Evolutionary conservation across 805 yeast genomes (phyloP).

Genomic region (Isabelozyma pseudorhagii): DNA sequence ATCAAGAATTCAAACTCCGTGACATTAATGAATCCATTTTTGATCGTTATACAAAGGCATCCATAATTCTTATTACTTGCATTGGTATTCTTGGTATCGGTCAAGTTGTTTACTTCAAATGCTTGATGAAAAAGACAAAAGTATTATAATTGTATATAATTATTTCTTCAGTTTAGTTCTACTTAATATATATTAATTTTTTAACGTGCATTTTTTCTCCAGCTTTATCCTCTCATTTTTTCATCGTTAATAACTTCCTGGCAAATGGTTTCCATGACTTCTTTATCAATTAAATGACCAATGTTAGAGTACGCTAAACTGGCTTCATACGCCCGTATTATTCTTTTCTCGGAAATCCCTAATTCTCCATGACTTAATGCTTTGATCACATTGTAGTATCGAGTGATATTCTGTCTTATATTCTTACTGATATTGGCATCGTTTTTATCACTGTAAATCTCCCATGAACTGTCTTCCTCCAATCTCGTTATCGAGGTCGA

Average conservation of each 20-base stretch:
- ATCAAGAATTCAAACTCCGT: slow-evolving; percentile 32
- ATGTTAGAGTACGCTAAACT: slow-evolving; percentile 70
- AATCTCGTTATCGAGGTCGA: slow-evolving; percentile 75
- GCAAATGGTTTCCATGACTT: slow-evolving; percentile 70
- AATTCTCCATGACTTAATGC: slow-evolving; percentile 82
- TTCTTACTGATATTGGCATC: slow-evolving; percentile 60
- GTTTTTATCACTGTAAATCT: slow-evolving; percentile 87
- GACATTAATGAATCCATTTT: slow-evolving; percentile 38
- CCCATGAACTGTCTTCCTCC: slow-evolving; percentile 93
- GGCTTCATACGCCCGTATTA: slow-evolving; percentile 83
- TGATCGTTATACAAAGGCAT: slow-evolving; percentile 27
- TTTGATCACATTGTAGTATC: slow-evolving; percentile 80
- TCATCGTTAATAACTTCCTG: slow-evolving; percentile 67
- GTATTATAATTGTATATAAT: slow-evolving; percentile 3
- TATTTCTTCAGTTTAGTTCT: neutral
- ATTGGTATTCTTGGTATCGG: slow-evolving; percentile 27
- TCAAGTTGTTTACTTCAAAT: slow-evolving; percentile 29
- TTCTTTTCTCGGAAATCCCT: slow-evolving; percentile 80
- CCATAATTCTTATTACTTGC: slow-evolving; percentile 21
- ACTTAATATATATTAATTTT: neutral
- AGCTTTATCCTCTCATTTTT: slow-evolving; percentile 56
- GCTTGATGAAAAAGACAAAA: slow-evolving; percentile 26
- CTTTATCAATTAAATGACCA: slow-evolving; percentile 71
- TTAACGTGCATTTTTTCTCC: too few species aligned
- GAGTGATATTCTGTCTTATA: slow-evolving; percentile 68